phyloP scores from a whole-genome alignment of 2,329 filamentous ascomycete genomes.

The Curvularia sp. region DNA sequence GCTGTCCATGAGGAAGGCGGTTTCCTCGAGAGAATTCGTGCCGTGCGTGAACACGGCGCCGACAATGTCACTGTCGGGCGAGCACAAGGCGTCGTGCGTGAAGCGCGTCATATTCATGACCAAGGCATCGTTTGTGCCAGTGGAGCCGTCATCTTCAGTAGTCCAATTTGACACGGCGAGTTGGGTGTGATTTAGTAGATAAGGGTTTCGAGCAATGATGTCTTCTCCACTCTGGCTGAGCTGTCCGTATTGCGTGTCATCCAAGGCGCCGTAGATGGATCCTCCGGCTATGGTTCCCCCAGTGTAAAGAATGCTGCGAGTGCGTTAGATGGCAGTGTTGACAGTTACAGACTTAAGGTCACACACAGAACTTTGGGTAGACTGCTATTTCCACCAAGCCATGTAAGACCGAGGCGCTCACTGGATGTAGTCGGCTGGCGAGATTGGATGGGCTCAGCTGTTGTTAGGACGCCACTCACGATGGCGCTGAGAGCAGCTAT shows the following conservation, averaged over 20 bases:
- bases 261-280: slow-evolving; percentile 37
- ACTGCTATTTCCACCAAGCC: slow-evolving; percentile 32
- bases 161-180: slow-evolving; percentile 42
- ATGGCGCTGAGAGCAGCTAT: neutral
- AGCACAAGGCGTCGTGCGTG: slow-evolving; percentile 36
- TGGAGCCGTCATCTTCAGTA: slow-evolving; percentile 25
- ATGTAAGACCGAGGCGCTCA: slow-evolving; percentile 30
- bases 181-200: slow-evolving; percentile 39
- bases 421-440: slow-evolving; percentile 27
- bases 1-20: slow-evolving; percentile 37
- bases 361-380: slow-evolving; percentile 36
- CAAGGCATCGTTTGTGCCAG: slow-evolving; percentile 37
- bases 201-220: slow-evolving; percentile 38
- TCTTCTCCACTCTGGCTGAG: slow-evolving; percentile 29
- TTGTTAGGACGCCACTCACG: neutral
- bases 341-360: neutral
- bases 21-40: slow-evolving; percentile 42
- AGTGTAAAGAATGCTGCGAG: slow-evolving; percentile 31
- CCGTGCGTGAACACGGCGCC: slow-evolving; percentile 41
- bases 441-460: neutral
- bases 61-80: slow-evolving; percentile 37
- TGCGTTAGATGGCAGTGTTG: neutral
- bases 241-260: slow-evolving; percentile 43
- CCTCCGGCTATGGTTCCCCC: slow-evolving; percentile 39
- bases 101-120: slow-evolving; percentile 46